phyloP scores from a whole-genome alignment of 2,329 filamentous ascomycete species.

The Tolypocladium guangdongense region DNA sequence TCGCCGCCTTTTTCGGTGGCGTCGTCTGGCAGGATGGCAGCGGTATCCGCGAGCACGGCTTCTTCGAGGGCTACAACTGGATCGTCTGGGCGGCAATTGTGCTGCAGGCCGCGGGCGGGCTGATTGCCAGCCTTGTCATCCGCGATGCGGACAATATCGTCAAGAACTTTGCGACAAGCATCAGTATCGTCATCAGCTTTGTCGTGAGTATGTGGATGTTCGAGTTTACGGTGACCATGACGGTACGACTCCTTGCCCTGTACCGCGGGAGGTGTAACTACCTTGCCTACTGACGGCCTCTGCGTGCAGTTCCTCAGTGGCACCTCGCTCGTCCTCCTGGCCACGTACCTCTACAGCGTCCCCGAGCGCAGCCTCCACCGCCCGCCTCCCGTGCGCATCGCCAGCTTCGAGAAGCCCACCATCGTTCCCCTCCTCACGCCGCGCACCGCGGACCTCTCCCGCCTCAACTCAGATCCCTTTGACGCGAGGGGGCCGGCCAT shows the following conservation, averaged over 20 bases:
- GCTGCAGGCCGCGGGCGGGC: slow-evolving; percentile 73
- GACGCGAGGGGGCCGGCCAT: slow-evolving; percentile 26
- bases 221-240: slow-evolving; percentile 59
- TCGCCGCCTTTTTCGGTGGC: slow-evolving; percentile 78
- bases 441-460: slow-evolving; percentile 18
- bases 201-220: slow-evolving; percentile 80
- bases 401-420: slow-evolving; percentile 65
- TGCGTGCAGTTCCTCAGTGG: slow-evolving; percentile 66
- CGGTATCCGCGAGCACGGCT: slow-evolving; percentile 72
- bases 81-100: slow-evolving; percentile 79
- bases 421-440: slow-evolving; percentile 38
- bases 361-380: slow-evolving; percentile 45
- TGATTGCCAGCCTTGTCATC: slow-evolving; percentile 48
- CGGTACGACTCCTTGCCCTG: slow-evolving; percentile 44
- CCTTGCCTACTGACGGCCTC: not conserved
- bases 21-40: slow-evolving; percentile 80
- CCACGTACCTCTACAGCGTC: slow-evolving; percentile 76
- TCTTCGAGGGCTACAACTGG: slow-evolving; percentile 91
- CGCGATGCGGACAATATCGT: slow-evolving; percentile 57
- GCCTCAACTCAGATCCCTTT: slow-evolving; percentile 28
- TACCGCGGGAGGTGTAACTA: not conserved
- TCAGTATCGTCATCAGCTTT: slow-evolving; percentile 82
- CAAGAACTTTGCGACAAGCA: slow-evolving; percentile 87
- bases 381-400: slow-evolving; percentile 57
- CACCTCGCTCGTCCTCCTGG: slow-evolving; percentile 64